Conservation (phyloP, 306 rosid species). For the Prinsepia uniflora region DNA sequence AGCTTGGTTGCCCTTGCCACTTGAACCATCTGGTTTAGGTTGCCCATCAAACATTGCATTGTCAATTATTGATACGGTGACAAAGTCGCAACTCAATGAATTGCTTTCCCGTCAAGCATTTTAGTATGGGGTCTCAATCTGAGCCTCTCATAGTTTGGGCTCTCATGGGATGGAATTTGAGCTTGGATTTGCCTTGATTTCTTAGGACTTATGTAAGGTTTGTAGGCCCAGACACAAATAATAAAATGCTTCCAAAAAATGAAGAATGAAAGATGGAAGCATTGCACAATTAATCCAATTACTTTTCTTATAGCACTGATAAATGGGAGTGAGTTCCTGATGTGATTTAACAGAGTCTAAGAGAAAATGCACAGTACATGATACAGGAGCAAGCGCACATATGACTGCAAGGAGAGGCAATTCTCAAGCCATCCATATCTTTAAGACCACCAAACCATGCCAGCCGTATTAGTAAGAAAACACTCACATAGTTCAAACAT, state of each 20-base stretch:
- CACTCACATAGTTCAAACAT: not conserved
- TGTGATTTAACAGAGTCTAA: not conserved
- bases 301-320: not conserved
- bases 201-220: too few species aligned
- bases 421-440: conserved; percentile 21
- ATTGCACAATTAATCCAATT: conserved; percentile 6
- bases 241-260: too few species aligned
- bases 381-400: not conserved
- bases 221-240: too few species aligned
- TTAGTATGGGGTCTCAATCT: too few species aligned
- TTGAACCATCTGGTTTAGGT: too few species aligned
- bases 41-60: too few species aligned
- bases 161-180: not conserved
- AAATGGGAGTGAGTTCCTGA: not conserved
- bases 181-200: too few species aligned
- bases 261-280: not conserved
- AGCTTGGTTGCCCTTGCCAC: too few species aligned
- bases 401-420: not conserved
- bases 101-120: not conserved
- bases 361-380: not conserved
- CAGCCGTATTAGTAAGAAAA: not conserved
- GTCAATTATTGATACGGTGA: not conserved
- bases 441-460: conserved; percentile 27
- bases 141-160: too few species aligned
- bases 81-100: not conserved